phyloP scores from a whole-genome alignment of 139 green algal species.

The Haematococcus sp. region DNA sequence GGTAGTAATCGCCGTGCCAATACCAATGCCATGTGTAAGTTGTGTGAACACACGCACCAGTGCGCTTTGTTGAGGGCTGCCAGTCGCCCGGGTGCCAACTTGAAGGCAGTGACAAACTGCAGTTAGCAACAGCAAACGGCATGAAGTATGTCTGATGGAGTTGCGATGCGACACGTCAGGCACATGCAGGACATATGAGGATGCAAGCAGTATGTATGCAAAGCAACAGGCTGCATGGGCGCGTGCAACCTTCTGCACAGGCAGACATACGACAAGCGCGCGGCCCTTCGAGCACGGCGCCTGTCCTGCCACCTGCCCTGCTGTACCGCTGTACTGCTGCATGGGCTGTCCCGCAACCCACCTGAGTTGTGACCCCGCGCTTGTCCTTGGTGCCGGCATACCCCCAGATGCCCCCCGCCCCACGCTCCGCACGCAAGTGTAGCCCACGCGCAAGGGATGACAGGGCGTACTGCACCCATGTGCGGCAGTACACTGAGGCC shows the following conservation, averaged over 20 bases:
- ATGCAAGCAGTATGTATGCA: too few species aligned
- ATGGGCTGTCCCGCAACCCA: neutral
- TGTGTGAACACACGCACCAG: too few species aligned
- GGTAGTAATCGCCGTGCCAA: too few species aligned
- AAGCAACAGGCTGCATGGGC: too few species aligned
- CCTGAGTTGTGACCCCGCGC: constrained; percentile 73
- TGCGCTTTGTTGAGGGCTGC: constrained; percentile 43
- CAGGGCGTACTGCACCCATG: neutral
- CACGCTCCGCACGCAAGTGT: neutral
- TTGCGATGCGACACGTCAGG: too few species aligned
- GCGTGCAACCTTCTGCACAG: too few species aligned
- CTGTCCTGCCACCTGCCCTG: neutral
- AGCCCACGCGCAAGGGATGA: constrained; percentile 4
- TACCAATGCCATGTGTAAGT: too few species aligned
- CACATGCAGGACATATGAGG: too few species aligned
- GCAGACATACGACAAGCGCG: too few species aligned
- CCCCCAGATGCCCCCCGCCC: neutral
- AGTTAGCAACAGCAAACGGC: neutral
- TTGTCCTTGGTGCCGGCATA: constrained; percentile 94
- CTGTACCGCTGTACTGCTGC: neutral
- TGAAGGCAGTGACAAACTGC: constrained; percentile 77
- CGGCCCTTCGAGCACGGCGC: too few species aligned
- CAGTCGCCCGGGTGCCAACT: constrained; percentile 43
- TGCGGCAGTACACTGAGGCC: too few species aligned
- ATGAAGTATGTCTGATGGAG: too few species aligned